These are phyloP conservation scores for Cryphonectria carpinicola DNA, from an alignment of 2,329 filamentous ascomycete genomes.

Conservation along the genomic window DNA sequence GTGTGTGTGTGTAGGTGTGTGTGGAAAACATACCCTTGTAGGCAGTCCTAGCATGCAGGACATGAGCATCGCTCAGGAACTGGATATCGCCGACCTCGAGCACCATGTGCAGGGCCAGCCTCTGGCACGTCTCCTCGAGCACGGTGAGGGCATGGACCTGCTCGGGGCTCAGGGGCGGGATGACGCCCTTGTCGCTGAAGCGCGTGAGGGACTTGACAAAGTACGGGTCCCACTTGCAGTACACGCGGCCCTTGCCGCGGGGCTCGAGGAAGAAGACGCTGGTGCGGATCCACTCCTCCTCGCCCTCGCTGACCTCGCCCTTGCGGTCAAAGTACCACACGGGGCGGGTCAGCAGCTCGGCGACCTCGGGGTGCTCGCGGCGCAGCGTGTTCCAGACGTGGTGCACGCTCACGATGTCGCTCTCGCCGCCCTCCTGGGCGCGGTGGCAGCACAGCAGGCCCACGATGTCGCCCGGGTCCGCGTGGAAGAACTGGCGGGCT, in stretches of 20 bases:
- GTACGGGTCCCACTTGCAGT: constrained; percentile 90
- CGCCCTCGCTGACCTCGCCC: constrained; percentile 74
- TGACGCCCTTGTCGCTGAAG: constrained; percentile 66
- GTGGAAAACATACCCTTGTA: constrained; percentile 65
- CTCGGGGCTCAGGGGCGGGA: constrained; percentile 71
- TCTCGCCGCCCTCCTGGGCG: constrained; percentile 80
- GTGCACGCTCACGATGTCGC: constrained; percentile 78
- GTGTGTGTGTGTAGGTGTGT: too few relatives aligned
- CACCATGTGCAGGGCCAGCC: constrained; percentile 80
- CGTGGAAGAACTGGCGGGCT: constrained; percentile 83
- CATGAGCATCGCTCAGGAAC: constrained; percentile 79
- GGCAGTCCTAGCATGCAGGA: constrained; percentile 79
- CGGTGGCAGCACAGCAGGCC: constrained; percentile 81
- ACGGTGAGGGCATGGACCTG: constrained; percentile 71
- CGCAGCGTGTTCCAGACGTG: constrained; percentile 82
- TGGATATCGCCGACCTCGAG: constrained; percentile 88
- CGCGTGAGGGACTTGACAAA: constrained; percentile 76
- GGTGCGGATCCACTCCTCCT: constrained; percentile 75
- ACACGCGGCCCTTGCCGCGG: constrained; percentile 67
- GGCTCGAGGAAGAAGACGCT: constrained; percentile 79
- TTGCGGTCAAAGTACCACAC: constrained; percentile 95
- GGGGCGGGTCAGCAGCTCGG: constrained; percentile 73
- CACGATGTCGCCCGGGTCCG: constrained; percentile 82
- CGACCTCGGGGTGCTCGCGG: constrained; percentile 74
- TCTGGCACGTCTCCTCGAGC: constrained; percentile 76